Percentiles rank a stretch among this genome's conserved stretches.
Evolutionary conservation across 1,284 basidiomycete genomes (phyloP).

Genomic region (Lentinus polychrous): DNA sequence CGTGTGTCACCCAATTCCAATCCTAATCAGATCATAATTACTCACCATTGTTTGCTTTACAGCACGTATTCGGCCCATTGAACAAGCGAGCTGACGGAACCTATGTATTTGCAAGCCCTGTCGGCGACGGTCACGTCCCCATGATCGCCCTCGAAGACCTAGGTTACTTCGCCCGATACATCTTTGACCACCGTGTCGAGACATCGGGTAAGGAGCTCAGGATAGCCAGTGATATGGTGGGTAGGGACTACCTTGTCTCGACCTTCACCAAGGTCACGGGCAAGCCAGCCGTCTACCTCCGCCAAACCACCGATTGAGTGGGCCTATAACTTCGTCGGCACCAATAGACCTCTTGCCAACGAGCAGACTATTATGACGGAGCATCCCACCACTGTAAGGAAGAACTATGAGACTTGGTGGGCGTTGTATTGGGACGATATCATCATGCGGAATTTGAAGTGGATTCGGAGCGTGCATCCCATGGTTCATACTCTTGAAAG

Average conservation of each 20-base stretch:
- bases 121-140: slow-evolving; percentile 33
- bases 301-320: slow-evolving; percentile 31
- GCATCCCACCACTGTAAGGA: slow-evolving; percentile 22
- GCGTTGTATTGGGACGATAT: slow-evolving; percentile 32
- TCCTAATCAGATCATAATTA: not conserved
- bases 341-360: slow-evolving; percentile 27
- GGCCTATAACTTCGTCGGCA: slow-evolving; percentile 24
- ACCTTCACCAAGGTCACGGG: slow-evolving; percentile 37
- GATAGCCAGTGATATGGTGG: slow-evolving; percentile 35
- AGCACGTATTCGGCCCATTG: slow-evolving; percentile 34
- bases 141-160: slow-evolving; percentile 41
- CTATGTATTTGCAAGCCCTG: slow-evolving; percentile 34
- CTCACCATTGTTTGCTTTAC: not conserved
- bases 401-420: slow-evolving; percentile 36
- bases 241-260: slow-evolving; percentile 32
- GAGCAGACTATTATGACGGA: slow-evolving; percentile 6
- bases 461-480: slow-evolving; percentile 32
- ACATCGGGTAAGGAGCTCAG: slow-evolving; percentile 34
- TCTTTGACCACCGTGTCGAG: slow-evolving; percentile 34
- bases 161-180: slow-evolving; percentile 40
- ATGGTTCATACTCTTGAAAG: slow-evolving; percentile 12
- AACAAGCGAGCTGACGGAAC: slow-evolving; percentile 35
- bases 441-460: slow-evolving; percentile 31
- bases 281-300: slow-evolving; percentile 28
- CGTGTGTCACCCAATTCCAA: slow-evolving; percentile 18